phyloP scores from a whole-genome alignment of 495 filamentous ascomycete genomes.

The Penicillium psychrofluorescens region DNA sequence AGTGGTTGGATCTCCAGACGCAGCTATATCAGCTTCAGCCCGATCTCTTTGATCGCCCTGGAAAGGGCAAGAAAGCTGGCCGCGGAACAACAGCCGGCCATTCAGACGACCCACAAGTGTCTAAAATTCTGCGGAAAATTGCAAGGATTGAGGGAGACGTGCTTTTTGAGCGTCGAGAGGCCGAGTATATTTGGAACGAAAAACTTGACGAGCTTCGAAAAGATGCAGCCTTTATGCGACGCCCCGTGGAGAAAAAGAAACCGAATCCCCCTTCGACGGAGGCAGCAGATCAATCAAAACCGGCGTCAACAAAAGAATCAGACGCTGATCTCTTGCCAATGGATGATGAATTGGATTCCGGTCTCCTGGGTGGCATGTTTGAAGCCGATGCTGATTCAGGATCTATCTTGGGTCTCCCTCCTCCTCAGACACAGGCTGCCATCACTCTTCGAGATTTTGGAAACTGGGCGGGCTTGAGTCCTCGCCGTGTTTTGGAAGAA shows the following conservation, averaged over 20 bases:
- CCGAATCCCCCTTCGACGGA: slow-evolving; percentile 12
- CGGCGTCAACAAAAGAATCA: slow-evolving; percentile 25
- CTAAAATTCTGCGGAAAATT: slow-evolving; percentile 62
- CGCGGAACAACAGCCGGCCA: slow-evolving; percentile 16
- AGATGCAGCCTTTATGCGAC: slow-evolving; percentile 36
- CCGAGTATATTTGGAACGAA: slow-evolving; percentile 65
- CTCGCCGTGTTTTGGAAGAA: slow-evolving; percentile 72
- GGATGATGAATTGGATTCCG: slow-evolving; percentile 45
- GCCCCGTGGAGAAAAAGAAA: slow-evolving; percentile 22
- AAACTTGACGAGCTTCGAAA: slow-evolving; percentile 60
- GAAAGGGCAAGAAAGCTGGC: slow-evolving; percentile 34
- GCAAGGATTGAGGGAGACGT: slow-evolving; percentile 74
- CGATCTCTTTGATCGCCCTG: slow-evolving; percentile 41
- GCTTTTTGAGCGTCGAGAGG: slow-evolving; percentile 72
- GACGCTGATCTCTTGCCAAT: slow-evolving; percentile 38
- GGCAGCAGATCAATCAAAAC: slow-evolving; percentile 44
- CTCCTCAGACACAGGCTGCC: slow-evolving; percentile 6
- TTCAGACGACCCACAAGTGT: slow-evolving; percentile 41
- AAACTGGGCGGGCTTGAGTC: slow-evolving; percentile 62
- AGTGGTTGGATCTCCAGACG: slow-evolving; percentile 64
- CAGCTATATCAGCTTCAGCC: slow-evolving; percentile 67
- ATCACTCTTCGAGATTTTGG: slow-evolving; percentile 76
- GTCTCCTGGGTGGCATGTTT: slow-evolving; percentile 65
- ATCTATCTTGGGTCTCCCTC: slow-evolving; percentile 17
- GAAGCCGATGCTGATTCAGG: slow-evolving; percentile 35